Percentiles rank a stretch among this genome's conserved stretches.
phyloP scores from a whole-genome alignment of 345 rosid genomes.

The Triadica sebifera region DNA sequence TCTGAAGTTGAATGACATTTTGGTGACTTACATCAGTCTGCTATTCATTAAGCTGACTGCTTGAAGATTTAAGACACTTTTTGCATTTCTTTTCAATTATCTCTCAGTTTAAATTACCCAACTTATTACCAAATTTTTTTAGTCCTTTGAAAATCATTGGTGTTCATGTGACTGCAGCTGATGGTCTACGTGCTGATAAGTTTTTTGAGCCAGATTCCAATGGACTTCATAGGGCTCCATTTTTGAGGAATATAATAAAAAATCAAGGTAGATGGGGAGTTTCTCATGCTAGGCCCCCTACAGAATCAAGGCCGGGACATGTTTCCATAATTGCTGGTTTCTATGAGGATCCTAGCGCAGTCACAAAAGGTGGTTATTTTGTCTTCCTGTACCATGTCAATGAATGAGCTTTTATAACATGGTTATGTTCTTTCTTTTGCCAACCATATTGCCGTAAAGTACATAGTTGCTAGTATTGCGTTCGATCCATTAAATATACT shows the following conservation, averaged over 20 bases:
- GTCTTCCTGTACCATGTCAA: constrained; percentile 4
- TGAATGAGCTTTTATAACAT: background rate
- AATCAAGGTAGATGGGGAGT: constrained; percentile 92
- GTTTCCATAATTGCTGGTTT: constrained; percentile 94
- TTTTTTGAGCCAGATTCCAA: constrained; percentile 82
- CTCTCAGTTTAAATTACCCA: background rate
- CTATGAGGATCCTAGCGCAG: constrained; percentile 98
- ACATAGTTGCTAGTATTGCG: background rate
- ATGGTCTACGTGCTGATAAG: constrained; percentile 95
- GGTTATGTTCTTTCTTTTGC: background rate
- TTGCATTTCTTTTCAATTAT: background rate
- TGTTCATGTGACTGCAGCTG: constrained; percentile 51
- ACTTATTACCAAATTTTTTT: background rate
- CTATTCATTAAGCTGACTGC: constrained; percentile 3
- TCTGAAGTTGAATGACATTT: background rate
- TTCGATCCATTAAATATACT: constrained; percentile 12
- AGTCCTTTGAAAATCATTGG: background rate
- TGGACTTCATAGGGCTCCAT: constrained; percentile 80
- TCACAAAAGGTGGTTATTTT: constrained; percentile 64
- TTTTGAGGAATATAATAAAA: constrained; percentile 71
- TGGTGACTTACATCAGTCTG: background rate
- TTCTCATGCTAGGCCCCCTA: constrained; percentile 98
- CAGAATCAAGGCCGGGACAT: constrained; percentile 97
- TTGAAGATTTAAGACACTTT: background rate
- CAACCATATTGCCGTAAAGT: background rate